Evolutionary conservation across 495 filamentous ascomycete species (phyloP), one percentile per base, ranked within the genome.

Genomic region (Tuber aestivum): DNA sequence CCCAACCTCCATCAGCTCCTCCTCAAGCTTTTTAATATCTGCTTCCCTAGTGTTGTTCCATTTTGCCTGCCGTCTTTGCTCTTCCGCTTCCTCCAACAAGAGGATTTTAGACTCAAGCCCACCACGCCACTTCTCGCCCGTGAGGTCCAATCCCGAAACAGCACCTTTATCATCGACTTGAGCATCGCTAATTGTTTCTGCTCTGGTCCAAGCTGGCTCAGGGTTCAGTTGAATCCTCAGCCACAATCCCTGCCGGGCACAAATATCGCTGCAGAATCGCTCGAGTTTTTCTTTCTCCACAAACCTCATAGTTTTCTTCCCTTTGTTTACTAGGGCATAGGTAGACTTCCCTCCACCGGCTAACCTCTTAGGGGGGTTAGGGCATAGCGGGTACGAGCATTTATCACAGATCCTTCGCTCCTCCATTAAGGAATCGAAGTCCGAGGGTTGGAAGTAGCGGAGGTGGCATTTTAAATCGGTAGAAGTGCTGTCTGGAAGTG

Each of bases 341-440:
- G 79, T 88, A 83, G 77, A 87, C 88, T 76, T 86, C 87, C 38
- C 89, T 86, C 56, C 56, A 4, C 56, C 56, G 20, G 56, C 75
- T 85, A 86, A 45, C 85, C 86, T 72, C 84, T 85, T 82, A 83
- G 12, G 83, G 79, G 27, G 86, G 76, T 75, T 87, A 84, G 4
- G 89, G 83, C 95, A 98, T 18, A 98, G 86, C 0, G 88, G 84
- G 83, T 97, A 98, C 0, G 94, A 95, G 85, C 95, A 99, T 4
- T 87, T 85, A 20, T 87, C 86, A 69, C 91, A 88, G 79, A 92
- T 91, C 80, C 95, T 95, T 76, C 95, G 91, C 84, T 99, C 95
- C 72, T 91, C 88, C 77, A 97, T 89, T 23, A 97, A 83, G 76
- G 91, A 90, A 79, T 97, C 92, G 85, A 94, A 97, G 84, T 99